phyloP scores from a whole-genome alignment of 2,329 filamentous ascomycete genomes.

The Cryphonectria radicalis region DNA sequence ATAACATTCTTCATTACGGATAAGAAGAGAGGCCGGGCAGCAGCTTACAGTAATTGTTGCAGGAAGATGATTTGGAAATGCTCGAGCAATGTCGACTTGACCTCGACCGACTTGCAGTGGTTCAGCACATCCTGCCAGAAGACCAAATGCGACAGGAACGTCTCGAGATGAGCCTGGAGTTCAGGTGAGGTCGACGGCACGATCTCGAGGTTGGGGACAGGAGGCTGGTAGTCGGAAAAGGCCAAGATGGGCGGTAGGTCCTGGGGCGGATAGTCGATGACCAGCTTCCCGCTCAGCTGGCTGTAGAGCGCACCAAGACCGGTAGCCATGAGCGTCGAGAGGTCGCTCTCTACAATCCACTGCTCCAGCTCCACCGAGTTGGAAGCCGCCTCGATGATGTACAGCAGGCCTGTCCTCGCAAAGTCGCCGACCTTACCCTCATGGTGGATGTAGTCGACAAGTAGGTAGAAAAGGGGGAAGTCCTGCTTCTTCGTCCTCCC shows the following conservation, averaged over 20 bases:
- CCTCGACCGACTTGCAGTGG: conserved; percentile 88
- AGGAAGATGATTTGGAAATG: conserved; percentile 97
- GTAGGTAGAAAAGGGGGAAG: conserved; percentile 92
- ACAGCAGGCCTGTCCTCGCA: conserved; percentile 88
- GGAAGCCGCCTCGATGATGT: conserved; percentile 92
- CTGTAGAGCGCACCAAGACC: conserved; percentile 79
- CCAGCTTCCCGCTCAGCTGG: conserved; percentile 74
- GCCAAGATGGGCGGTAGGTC: conserved; percentile 82
- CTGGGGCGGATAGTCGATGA: conserved; percentile 75
- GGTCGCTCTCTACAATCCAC: conserved; percentile 96
- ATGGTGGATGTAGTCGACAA: conserved; percentile 96
- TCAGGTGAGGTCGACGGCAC: conserved; percentile 74
- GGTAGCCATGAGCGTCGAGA: conserved; percentile 96
- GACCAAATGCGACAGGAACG: conserved; percentile 89
- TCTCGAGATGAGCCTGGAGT: conserved; percentile 85
- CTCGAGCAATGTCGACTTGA: conserved; percentile 90
- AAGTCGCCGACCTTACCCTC: conserved; percentile 96
- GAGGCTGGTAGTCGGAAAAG: conserved; percentile 85
- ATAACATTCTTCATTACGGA: neutral
- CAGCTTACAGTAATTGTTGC: conserved; percentile 81
- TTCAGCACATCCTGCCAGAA: conserved; percentile 99
- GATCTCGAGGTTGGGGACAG: conserved; percentile 69
- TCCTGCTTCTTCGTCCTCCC: conserved; percentile 87
- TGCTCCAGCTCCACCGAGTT: conserved; percentile 82
- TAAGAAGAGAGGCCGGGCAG: neutral